Evolutionary conservation across 2,329 filamentous ascomycete genomes (phyloP), one percentile per base, ranked within the genome.

Genomic region (Phoma sp.): DNA sequence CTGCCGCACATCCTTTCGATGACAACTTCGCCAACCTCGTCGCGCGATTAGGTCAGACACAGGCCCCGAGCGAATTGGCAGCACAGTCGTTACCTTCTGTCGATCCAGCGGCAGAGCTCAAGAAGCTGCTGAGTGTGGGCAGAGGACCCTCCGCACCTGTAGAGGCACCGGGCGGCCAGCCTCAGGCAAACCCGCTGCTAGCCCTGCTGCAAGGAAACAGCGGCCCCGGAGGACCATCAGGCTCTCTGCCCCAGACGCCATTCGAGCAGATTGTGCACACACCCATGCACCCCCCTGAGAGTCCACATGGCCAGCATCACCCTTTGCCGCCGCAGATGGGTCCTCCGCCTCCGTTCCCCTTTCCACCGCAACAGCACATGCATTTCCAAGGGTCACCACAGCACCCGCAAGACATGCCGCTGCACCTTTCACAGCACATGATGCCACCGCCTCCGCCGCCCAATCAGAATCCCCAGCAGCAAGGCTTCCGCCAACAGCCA

Each of bases 261-360:
- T 71, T 84, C 29, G 84, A 88, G 13, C 83, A 85, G 57, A 77
- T 79, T 17, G 74, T 79, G 45, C 69, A 73, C 5, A 79, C 82
- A 24, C 78, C 81, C 21, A 70, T 81, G 25, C 81, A 84, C 67
- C 84, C 86, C 13, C 84, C 86, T 13, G 78, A 76, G 36, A 84
- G 82, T 37, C 85, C 86, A 6, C 70, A 73, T 39, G 85, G 87
- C 43, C 68, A 77, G 29, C 77, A 78, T 40, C 82, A 85, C 67
- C 81, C 84, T 51, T 81, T 83, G 45, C 78, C 82, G 36, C 81
- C 82, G 15, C 79, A 81, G 10, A 73, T 80, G 46, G 76, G 76
- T 35, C 78, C 78, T 22, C 80, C 81, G 7, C 82, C 82, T 8
- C 73, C 77, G 4, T 85, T 84, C 51, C 77, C 76, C 8, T 72